Evolutionary conservation across 768 basidiomycete species (phyloP), one percentile per base, ranked within the genome.

Genomic region (Rhodotorula diobovata): DNA sequence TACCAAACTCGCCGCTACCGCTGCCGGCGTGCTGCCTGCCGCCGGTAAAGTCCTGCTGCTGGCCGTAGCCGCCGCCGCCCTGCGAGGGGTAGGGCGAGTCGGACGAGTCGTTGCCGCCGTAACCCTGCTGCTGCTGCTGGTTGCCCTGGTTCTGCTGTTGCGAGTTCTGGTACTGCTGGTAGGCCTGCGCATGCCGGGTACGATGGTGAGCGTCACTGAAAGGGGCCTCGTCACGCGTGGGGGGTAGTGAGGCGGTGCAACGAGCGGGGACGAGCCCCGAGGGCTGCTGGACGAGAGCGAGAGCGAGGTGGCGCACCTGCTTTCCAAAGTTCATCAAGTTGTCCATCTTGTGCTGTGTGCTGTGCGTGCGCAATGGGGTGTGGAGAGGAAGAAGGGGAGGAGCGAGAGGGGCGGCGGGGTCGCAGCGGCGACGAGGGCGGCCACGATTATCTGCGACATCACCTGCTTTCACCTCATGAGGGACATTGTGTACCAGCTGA

Each of bases 241-340:
- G 18, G 18, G 32, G 60, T 35, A 46, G 20, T 20, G 45, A 35
- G 6, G 32, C 2, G 46, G 32, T 41, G 2, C 34, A 6, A 39
- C 16, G 25, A 15, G 14, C 41, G 14, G 41, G 2, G 41, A 43
- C 8, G n/a, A n/a, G n/a, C n/a, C n/a, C n/a, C n/a, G 6, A n/a
- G 39, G 6, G 32, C 4, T 12, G 35, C 0, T n/a, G 30, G 54
- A 14, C 12, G 5, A 46, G 43, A 10, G 32, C 9, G 61, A 23
- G 34, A 0, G 54, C 7, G 32, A 14, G 41, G n/a, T n/a, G n/a
- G n/a, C 65, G 23, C 18, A 57, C 70, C 41, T 67, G 61, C 61
- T 71, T 63, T 15, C 55, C 70, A 15, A 71, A n/a, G 41, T 59
- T 60, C 56, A 71, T 62, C 20, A 71, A 43, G 16, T 34, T n/a